Percentiles rank a stretch among this genome's conserved stretches.
Evolutionary conservation across 495 filamentous ascomycete genomes (phyloP).

Genomic region (Aspergillus sclerotioniger): DNA sequence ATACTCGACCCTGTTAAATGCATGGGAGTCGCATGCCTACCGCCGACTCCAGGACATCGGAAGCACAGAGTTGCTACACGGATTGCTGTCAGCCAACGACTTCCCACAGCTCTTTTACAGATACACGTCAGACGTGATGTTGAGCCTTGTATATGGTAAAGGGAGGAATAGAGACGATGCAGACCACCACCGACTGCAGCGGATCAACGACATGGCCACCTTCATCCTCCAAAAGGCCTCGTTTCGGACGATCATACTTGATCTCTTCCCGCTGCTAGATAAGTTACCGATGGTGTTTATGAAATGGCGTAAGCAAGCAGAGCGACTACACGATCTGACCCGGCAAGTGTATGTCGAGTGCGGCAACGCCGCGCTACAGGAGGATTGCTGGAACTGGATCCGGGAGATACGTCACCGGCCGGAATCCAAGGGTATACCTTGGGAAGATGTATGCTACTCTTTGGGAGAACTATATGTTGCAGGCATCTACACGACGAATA

Average conservation of each 20-base stretch:
- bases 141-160: slow-evolving; percentile 27
- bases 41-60: slow-evolving; percentile 37
- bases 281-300: slow-evolving; percentile 20
- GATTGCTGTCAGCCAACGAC: slow-evolving; percentile 16
- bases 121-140: slow-evolving; percentile 23
- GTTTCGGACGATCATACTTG: slow-evolving; percentile 19
- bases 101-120: slow-evolving; percentile 18
- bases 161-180: background rate
- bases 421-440: background rate
- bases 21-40: slow-evolving; percentile 31
- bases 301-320: slow-evolving; percentile 21
- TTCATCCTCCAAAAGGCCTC: slow-evolving; percentile 11
- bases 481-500: slow-evolving; percentile 34
- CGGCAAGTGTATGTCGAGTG: slow-evolving; percentile 1
- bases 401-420: background rate
- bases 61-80: slow-evolving; percentile 26
- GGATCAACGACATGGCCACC: slow-evolving; percentile 16
- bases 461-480: slow-evolving; percentile 37
- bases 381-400: slow-evolving; percentile 13
- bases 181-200: slow-evolving; percentile 16
- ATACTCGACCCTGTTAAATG: slow-evolving; percentile 24
- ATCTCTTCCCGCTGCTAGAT: slow-evolving; percentile 28
- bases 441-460: slow-evolving; percentile 28
- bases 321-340: slow-evolving; percentile 2
- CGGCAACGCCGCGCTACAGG: background rate